Conservation (phyloP, 805 yeast genomes). For the Clavispora asparagi region DNA sequence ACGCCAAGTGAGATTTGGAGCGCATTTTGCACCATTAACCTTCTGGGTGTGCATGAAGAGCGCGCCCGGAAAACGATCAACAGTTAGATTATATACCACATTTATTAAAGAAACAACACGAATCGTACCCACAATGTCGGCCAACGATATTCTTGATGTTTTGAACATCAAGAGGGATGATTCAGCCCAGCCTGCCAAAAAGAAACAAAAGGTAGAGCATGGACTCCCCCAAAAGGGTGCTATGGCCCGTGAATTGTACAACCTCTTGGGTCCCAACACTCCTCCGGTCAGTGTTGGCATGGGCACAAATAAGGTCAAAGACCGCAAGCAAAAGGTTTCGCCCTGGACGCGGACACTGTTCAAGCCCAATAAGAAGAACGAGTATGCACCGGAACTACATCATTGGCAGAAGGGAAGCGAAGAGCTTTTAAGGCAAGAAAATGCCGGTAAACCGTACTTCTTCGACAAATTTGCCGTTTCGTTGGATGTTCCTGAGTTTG, state of each 20-base stretch:
- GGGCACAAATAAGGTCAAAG: slow-evolving; percentile 47
- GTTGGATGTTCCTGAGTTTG: slow-evolving; percentile 65
- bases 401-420: slow-evolving; percentile 88
- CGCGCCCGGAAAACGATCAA: neutral
- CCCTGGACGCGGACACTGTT: slow-evolving; percentile 79
- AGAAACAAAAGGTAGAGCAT: slow-evolving; percentile 28
- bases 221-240: slow-evolving; percentile 42
- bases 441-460: slow-evolving; percentile 43
- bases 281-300: slow-evolving; percentile 59
- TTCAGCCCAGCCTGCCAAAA: slow-evolving; percentile 35
- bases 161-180: slow-evolving; percentile 57
- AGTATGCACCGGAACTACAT: slow-evolving; percentile 41
- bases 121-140: slow-evolving; percentile 16
- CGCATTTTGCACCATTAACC: neutral
- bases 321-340: slow-evolving; percentile 60
- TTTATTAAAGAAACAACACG: neutral
- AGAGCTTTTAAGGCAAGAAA: slow-evolving; percentile 33
- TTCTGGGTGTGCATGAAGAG: neutral
- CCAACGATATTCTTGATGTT: slow-evolving; percentile 68
- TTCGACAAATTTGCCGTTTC: slow-evolving; percentile 73
- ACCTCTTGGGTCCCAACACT: slow-evolving; percentile 83
- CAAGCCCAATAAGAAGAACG: slow-evolving; percentile 43
- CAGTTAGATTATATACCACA: neutral
- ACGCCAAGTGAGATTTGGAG: neutral
- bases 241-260: slow-evolving; percentile 85